Evolutionary conservation across 345 rosid species (phyloP), one percentile per base, ranked within the genome.

Genomic region (Gossypioides kirkii): DNA sequence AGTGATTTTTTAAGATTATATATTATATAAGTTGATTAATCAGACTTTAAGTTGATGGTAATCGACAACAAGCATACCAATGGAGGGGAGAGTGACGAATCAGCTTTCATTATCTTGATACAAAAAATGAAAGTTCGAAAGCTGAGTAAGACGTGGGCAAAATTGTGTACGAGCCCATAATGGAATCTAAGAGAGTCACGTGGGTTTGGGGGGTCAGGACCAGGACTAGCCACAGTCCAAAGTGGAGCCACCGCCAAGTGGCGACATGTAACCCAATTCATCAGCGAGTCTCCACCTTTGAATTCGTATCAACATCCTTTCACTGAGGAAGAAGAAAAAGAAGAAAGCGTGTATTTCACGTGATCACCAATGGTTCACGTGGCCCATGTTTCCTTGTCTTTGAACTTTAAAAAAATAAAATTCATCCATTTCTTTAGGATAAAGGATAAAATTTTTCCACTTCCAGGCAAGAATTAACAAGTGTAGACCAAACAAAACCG

Each of bases 331-430:
- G 42, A 18, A 50, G 11, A 71, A 62, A 20, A 71, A 69, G 72
- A 73, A 71, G 74, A 76, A 74, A 68, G 79, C 73, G 77, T 77
- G 83, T 70, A 4, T 73, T 82, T 77, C 81, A 79, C 83, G 85
- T 82, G 85, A 77, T 77, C 73, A 77, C 77, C 81, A 79, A 87
- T 26, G 61, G 73, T 84, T 77, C 93, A 87, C 87, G 90, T 86
- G 91, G 55, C 53, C 84, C 13, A 20, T 82, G 75, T 80, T 70
- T 67, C 69, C 50, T 46, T 80, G 84, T 81, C 81, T 76, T 53
- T 11, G 63, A n/a, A 67, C 73, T 14, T 72, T 70, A 13, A 49
- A 3, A 32, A 32, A 5, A 5, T 49, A 16, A 3, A 0, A 0
- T 5, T 49, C 3, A 42, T 71, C 12, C 13, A 62, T 55, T 20